Conservation (phyloP, 805 yeast species). For the Lipomyces sp. region DNA sequence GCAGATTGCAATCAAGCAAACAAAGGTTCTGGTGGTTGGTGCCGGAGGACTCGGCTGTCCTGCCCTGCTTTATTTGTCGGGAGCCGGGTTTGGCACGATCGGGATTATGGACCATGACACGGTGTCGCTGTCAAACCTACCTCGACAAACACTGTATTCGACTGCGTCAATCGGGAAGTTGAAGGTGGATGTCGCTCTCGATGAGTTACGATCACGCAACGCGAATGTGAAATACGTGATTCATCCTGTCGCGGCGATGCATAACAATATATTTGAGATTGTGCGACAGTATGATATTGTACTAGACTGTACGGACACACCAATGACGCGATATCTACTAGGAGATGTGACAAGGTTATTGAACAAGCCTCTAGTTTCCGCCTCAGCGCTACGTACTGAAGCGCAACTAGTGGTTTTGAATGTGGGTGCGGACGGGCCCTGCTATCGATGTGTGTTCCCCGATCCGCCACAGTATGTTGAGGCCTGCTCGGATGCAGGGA, state of each 20-base stretch:
- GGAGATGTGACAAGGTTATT: slow-evolving; percentile 74
- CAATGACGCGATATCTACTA: slow-evolving; percentile 81
- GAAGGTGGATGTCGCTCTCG: slow-evolving; percentile 78
- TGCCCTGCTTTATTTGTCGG: slow-evolving; percentile 78
- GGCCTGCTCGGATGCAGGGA: slow-evolving; percentile 92
- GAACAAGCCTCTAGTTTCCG: slow-evolving; percentile 71
- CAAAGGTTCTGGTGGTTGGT: slow-evolving; percentile 79
- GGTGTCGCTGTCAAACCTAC: slow-evolving; percentile 85
- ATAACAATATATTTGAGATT: slow-evolving; percentile 65
- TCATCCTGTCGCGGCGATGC: slow-evolving; percentile 36
- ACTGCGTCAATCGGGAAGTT: slow-evolving; percentile 65
- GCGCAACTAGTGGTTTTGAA: slow-evolving; percentile 86
- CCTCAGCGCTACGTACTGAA: slow-evolving; percentile 87
- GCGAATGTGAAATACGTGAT: slow-evolving; percentile 63
- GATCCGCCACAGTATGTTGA: slow-evolving; percentile 83
- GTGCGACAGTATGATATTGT: slow-evolving; percentile 72
- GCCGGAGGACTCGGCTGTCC: slow-evolving; percentile 99
- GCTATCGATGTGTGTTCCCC: slow-evolving; percentile 93
- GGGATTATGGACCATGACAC: slow-evolving; percentile 88
- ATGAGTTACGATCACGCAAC: slow-evolving; percentile 52
- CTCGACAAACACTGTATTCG: slow-evolving; percentile 84
- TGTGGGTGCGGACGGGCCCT: slow-evolving; percentile 71
- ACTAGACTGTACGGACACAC: slow-evolving; percentile 94
- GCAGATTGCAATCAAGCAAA: slow-evolving; percentile 62
- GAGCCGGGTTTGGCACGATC: slow-evolving; percentile 79